A percentile compares a stretch with the other conserved stretches of the same genome.
Evolutionary conservation across 2,329 filamentous ascomycete species (phyloP).

Genomic region (Ilyonectria sp.): DNA sequence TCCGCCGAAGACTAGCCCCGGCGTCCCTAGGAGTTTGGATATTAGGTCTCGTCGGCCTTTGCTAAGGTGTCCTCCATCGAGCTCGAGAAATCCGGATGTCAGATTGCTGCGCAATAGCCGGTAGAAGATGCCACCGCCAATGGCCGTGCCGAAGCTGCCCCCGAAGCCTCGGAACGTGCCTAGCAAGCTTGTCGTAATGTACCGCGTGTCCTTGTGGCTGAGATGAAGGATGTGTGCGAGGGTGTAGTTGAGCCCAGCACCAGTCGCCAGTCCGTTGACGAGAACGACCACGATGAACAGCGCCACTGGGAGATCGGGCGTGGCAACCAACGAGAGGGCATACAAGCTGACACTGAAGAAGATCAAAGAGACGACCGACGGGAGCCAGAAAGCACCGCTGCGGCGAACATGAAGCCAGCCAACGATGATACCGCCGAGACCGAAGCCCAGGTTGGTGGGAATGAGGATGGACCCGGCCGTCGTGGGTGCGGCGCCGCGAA

Average conservation of each 20-base stretch:
- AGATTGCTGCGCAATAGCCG: constrained; percentile 72
- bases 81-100: constrained; percentile 67
- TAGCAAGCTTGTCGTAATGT: constrained; percentile 81
- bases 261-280: constrained; percentile 80
- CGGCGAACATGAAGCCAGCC: constrained; percentile 84
- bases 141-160: constrained; percentile 84
- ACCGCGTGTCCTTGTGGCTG: constrained; percentile 76
- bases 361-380: constrained; percentile 71
- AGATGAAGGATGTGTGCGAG: constrained; percentile 85
- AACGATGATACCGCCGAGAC: constrained; percentile 78
- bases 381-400: constrained; percentile 79
- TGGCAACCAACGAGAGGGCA: constrained; percentile 69
- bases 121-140: constrained; percentile 83
- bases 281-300: constrained; percentile 75
- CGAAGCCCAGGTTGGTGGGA: constrained; percentile 87
- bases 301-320: constrained; percentile 63
- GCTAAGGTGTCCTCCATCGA: constrained; percentile 58
- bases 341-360: constrained; percentile 75
- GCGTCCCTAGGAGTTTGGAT: constrained; percentile 65
- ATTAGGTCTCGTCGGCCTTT: constrained; percentile 58
- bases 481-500: constrained; percentile 78
- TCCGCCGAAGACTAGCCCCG: constrained; percentile 63
- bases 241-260: constrained; percentile 84
- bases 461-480: constrained; percentile 82
- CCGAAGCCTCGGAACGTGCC: constrained; percentile 88